Percentiles rank a stretch among this genome's conserved stretches.
phyloP scores from a whole-genome alignment of 2,329 filamentous ascomycete species.

The Fusarium pininemorale region DNA sequence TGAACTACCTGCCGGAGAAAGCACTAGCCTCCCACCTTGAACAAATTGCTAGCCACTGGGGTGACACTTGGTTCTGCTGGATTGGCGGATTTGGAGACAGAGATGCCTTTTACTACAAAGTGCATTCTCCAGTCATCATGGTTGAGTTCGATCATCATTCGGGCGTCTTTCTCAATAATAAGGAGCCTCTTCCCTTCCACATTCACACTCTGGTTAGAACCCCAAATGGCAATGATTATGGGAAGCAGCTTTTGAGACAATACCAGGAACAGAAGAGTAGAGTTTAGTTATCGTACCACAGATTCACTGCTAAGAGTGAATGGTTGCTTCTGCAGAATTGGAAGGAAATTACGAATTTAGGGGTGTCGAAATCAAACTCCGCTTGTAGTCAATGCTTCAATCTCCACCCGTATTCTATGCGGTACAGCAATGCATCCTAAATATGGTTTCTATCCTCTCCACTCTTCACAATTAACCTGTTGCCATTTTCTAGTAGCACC shows the following conservation, averaged over 20 bases:
- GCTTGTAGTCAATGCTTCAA: not conserved
- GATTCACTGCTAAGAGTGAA: not conserved
- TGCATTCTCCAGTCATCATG: slow-evolving; percentile 77
- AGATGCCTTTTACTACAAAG: slow-evolving; percentile 78
- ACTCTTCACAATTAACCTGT: not conserved
- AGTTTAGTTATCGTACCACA: not conserved
- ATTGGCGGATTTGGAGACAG: slow-evolving; percentile 73
- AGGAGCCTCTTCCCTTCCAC: slow-evolving; percentile 77
- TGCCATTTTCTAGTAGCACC: not conserved
- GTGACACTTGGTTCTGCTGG: slow-evolving; percentile 80
- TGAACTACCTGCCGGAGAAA: slow-evolving; percentile 11
- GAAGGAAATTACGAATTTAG: not conserved
- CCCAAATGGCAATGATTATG: slow-evolving; percentile 80
- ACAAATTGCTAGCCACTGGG: slow-evolving; percentile 62
- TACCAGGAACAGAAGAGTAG: not conserved
- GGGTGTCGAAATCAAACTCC: not conserved
- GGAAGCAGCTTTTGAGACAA: slow-evolving; percentile 51
- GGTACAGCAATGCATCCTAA: not conserved
- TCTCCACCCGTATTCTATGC: not conserved
- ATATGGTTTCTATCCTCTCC: not conserved
- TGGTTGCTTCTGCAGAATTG: not conserved
- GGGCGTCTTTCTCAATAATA: slow-evolving; percentile 78
- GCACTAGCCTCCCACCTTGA: slow-evolving; percentile 50
- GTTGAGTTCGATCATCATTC: slow-evolving; percentile 82
- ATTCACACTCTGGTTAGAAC: slow-evolving; percentile 77